phyloP scores from a whole-genome alignment of 2,329 filamentous ascomycete genomes.

The Madurella mycetomatis region DNA sequence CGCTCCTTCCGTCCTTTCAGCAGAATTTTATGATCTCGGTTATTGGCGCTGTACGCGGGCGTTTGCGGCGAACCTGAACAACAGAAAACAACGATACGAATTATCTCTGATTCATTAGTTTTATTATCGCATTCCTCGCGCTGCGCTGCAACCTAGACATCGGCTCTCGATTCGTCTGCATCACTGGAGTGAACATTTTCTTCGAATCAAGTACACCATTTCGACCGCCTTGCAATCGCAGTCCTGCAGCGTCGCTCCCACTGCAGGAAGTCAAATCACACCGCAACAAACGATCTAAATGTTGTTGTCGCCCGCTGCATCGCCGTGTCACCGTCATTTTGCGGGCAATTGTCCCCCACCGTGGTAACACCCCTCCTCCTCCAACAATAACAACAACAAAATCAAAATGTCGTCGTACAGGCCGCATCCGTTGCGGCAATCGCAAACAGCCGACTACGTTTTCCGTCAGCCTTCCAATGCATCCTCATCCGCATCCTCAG shows the following conservation, averaged over 20 bases:
- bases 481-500: conserved; percentile 67
- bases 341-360: conserved; percentile 28
- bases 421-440: conserved; percentile 54
- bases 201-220: not conserved
- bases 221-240: conserved; percentile 3
- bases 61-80: conserved; percentile 9
- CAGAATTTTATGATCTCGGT: conserved; percentile 11
- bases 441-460: conserved; percentile 49
- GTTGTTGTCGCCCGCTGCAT: conserved; percentile 27
- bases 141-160: not conserved
- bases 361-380: conserved; percentile 12
- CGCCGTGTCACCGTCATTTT: conserved; percentile 20
- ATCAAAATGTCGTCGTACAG: conserved; percentile 49
- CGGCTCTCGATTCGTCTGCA: not conserved
- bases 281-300: conserved; percentile 20
- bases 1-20: conserved; percentile 12
- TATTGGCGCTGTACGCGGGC: conserved; percentile 22
- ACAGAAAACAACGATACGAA: not conserved
- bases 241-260: conserved; percentile 9
- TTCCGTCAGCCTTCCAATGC: conserved; percentile 64
- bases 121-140: not conserved
- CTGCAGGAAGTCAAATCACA: conserved; percentile 1
- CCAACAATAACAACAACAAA: conserved; percentile 28
- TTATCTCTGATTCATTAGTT: not conserved
- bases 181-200: not conserved